A percentile compares a stretch with the other conserved stretches of the same genome.
phyloP scores from a whole-genome alignment of 2,329 filamentous ascomycete species.

The Fusarium sp. region DNA sequence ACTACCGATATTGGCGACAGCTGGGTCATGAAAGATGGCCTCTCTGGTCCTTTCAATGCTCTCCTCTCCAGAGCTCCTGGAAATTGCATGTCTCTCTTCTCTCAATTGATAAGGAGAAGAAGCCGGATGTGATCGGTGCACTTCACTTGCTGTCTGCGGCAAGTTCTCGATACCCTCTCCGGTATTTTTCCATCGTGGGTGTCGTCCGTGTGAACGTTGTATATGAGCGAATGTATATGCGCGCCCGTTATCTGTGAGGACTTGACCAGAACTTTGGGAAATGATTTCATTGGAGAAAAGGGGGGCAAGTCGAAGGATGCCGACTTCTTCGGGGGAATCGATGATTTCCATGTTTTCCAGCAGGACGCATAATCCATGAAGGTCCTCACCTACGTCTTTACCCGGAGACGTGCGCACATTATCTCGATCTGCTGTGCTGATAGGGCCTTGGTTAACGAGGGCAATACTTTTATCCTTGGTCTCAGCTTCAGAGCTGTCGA shows the following conservation, averaged over 20 bases:
- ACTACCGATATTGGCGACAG: conserved; percentile 26
- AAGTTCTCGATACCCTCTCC: conserved; percentile 15
- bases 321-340: conserved; percentile 10
- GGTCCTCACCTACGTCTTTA: background rate
- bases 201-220: conserved; percentile 14
- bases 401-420: background rate
- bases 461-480: background rate
- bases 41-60: conserved; percentile 17
- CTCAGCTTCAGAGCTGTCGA: conserved; percentile 13
- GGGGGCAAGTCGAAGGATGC: conserved; percentile 35
- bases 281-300: background rate
- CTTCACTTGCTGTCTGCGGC: background rate
- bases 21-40: conserved; percentile 36
- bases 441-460: background rate
- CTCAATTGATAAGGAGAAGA: background rate
- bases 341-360: conserved; percentile 12
- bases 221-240: conserved; percentile 25
- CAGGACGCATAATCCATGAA: conserved; percentile 23
- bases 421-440: background rate
- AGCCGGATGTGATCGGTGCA: conserved; percentile 2
- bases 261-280: background rate
- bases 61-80: background rate
- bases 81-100: background rate
- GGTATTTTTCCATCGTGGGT: background rate
- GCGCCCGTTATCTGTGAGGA: background rate